phyloP scores from a whole-genome alignment of 1,284 basidiomycete genomes.

The Trichosporon inkin region DNA sequence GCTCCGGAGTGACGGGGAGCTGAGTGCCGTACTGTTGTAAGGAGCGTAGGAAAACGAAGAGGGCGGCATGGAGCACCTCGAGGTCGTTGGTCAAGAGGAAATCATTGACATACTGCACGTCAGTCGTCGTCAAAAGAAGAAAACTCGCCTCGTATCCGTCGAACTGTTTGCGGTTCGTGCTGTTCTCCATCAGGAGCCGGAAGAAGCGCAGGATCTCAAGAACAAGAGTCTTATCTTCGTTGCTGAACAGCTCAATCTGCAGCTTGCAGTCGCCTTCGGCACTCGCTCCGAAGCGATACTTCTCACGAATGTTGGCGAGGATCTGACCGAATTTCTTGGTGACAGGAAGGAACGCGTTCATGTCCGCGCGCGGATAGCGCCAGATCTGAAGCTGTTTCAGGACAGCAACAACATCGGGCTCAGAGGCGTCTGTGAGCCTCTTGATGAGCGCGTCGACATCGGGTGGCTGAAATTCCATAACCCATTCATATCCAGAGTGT shows the following conservation, averaged over 20 bases:
- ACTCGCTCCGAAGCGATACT: slow-evolving; percentile 57
- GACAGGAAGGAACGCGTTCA: slow-evolving; percentile 93
- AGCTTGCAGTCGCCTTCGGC: slow-evolving; percentile 39
- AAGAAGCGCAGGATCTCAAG: slow-evolving; percentile 83
- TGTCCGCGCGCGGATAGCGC: slow-evolving; percentile 94
- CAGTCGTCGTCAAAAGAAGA: background rate
- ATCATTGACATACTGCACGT: slow-evolving; percentile 56
- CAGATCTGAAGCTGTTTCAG: slow-evolving; percentile 53
- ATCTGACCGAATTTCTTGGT: slow-evolving; percentile 92
- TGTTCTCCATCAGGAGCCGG: slow-evolving; percentile 89
- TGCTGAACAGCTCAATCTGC: slow-evolving; percentile 75
- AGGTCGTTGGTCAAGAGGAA: slow-evolving; percentile 84
- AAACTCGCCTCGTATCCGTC: slow-evolving; percentile 89
- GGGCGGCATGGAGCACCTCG: slow-evolving; percentile 75
- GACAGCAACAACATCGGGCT: slow-evolving; percentile 29
- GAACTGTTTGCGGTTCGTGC: slow-evolving; percentile 95
- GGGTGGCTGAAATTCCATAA: slow-evolving; percentile 22
- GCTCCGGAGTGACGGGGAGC: slow-evolving; percentile 66
- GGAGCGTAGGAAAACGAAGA: slow-evolving; percentile 83
- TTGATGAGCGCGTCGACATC: slow-evolving; percentile 40
- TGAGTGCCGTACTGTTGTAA: slow-evolving; percentile 86
- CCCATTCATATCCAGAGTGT: background rate
- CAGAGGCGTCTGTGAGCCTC: slow-evolving; percentile 26
- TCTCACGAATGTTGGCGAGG: slow-evolving; percentile 73
- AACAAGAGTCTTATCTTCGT: slow-evolving; percentile 68